Conservation (phyloP, 2,329 filamentous ascomycete genomes). For the Dothideomycetes sp. region DNA sequence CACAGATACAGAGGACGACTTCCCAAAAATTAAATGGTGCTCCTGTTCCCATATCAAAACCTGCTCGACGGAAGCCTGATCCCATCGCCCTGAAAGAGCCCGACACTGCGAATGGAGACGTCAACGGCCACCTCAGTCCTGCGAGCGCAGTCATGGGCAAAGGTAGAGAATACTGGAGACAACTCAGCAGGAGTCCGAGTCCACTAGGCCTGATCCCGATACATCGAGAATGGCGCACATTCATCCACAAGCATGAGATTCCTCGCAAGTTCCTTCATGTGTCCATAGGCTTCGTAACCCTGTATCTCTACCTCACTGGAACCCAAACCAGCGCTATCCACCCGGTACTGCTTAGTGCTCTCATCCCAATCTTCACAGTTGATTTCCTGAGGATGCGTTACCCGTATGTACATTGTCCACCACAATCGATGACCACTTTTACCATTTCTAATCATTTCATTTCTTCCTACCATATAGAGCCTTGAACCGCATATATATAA, state of each 20-base stretch:
- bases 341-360: constrained; percentile 67
- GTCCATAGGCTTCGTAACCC: constrained; percentile 88
- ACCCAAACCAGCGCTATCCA: constrained; percentile 68
- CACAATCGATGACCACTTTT: no score
- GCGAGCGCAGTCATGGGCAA: constrained; percentile 54
- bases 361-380: constrained; percentile 73
- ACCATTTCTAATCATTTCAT: no score
- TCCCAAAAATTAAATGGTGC: constrained; percentile 31
- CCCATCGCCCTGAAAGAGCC: background rate
- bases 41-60: constrained; percentile 5
- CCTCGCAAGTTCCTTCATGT: constrained; percentile 88
- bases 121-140: constrained; percentile 63
- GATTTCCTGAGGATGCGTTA: constrained; percentile 79
- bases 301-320: constrained; percentile 73
- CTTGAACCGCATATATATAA: constrained; percentile 82
- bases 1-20: constrained; percentile 30
- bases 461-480: constrained; percentile 21
- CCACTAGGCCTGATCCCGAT: constrained; percentile 92
- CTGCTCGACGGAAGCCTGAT: constrained; percentile 23
- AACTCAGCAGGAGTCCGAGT: constrained; percentile 83
- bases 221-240: constrained; percentile 78
- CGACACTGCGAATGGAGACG: constrained; percentile 10
- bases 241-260: constrained; percentile 89
- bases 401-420: constrained; percentile 26
- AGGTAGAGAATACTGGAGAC: constrained; percentile 68